phyloP scores from a whole-genome alignment of 495 filamentous ascomycete species.

The Cudoniella acicularis region DNA sequence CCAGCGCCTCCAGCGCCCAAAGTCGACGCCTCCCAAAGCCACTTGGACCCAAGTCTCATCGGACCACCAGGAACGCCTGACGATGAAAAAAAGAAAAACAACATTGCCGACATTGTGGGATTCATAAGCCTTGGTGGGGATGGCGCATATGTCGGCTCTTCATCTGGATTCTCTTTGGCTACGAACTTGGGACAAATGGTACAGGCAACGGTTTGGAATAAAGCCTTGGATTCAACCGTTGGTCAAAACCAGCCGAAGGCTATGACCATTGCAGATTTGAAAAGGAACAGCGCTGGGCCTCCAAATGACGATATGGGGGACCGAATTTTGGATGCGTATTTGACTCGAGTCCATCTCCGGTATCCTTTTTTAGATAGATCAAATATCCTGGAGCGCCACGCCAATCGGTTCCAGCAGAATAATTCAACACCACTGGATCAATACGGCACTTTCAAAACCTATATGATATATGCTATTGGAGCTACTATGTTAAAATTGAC shows the following conservation, averaged over 20 bases:
- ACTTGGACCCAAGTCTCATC: constrained; percentile 28
- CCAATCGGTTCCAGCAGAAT: constrained; percentile 39
- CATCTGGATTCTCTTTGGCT: constrained; percentile 47
- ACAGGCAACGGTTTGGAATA: constrained; percentile 50
- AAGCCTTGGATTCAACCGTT: constrained; percentile 37
- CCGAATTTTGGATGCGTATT: constrained; percentile 43
- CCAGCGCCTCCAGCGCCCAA: constrained; percentile 12
- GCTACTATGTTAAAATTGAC: constrained; percentile 46
- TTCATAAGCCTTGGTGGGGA: constrained; percentile 49
- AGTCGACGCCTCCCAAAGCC: constrained; percentile 22
- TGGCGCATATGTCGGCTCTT: constrained; percentile 50
- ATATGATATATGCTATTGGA: constrained; percentile 50
- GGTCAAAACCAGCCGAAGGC: constrained; percentile 29
- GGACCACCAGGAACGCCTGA: constrained; percentile 23
- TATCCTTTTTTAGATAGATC: constrained; percentile 49
- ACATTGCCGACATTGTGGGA: constrained; percentile 48
- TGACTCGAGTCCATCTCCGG: constrained; percentile 41
- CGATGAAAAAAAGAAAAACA: constrained; percentile 30
- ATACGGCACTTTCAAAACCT: constrained; percentile 49
- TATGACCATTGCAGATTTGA: constrained; percentile 36
- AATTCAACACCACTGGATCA: constrained; percentile 38
- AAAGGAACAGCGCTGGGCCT: constrained; percentile 41
- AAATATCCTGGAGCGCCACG: constrained; percentile 42
- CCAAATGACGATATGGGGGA: constrained; percentile 46
- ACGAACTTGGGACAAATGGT: constrained; percentile 51